Evolutionary conservation across 2,329 filamentous ascomycete species (phyloP), one percentile per base, ranked within the genome.

Genomic region (Aspergillus sclerotialis): DNA sequence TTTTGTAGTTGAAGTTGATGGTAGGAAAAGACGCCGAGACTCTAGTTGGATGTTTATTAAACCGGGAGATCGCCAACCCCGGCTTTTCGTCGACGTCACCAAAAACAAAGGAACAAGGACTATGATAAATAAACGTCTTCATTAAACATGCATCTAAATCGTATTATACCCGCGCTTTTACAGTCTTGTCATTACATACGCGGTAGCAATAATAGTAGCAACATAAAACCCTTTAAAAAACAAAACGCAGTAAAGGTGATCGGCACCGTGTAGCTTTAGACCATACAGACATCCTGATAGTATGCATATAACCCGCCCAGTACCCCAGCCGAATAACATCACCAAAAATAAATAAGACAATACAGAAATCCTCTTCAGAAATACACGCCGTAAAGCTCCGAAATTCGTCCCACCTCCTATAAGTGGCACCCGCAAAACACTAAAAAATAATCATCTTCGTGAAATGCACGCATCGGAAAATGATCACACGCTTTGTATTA

Each of bases 131-230:
- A 46, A 46, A 42, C 39, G 37, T 41, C n/a, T n/a, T n/a, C 38
- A 44, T 42, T 36, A 39, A 38, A 35, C 36, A 47, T 52, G 44
- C 44, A 32, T 24, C 15, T 31, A 15, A 33, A 25, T 35, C 21
- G 32, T 39, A 44, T 23, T 43, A 30, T 45, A 52, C 45, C 49
- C 45, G 43, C 45, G 48, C 44, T 58, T 59, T 60, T 58, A 55
- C 54, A 55, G 45, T 53, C 49, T 53, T 56, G 57, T 60, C 54
- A 53, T 58, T 58, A 58, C 56, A 60, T 42, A 48, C 43, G 46
- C 52, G 33, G 41, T 31, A 39, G 35, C 33, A 24, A 39, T 37
- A 44, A 47, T 40, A 28, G 35, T 39, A 43, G 41, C 35, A 49
- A 39, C 45, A 44, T 53, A 49, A 43, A 50, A 48, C 40, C 33